These are phyloP conservation scores for Trichomonascus vanleenenianus DNA, from an alignment of 805 yeast genomes.

Conservation along the genomic window DNA sequence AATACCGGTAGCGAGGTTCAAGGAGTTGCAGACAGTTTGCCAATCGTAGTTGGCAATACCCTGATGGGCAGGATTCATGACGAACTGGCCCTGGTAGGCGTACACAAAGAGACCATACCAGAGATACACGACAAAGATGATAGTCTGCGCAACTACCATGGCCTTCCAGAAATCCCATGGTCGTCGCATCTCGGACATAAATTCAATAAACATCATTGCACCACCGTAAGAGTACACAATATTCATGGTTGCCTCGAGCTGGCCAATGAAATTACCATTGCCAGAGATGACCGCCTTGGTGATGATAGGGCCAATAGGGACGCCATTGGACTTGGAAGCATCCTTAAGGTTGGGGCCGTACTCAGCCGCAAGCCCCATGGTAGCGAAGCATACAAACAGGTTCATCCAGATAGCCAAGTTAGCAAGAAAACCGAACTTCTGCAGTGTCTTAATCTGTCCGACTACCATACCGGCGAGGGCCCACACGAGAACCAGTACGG, in stretches of 20 bases:
- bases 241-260: conserved; percentile 35
- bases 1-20: conserved; percentile 33
- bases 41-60: conserved; percentile 32
- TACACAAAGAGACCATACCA: conserved; percentile 38
- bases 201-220: conserved; percentile 41
- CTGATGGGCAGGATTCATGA: conserved; percentile 38
- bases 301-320: conserved; percentile 15
- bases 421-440: conserved; percentile 35
- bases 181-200: conserved; percentile 41
- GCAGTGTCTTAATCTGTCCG: conserved; percentile 36
- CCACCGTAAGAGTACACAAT: conserved; percentile 46
- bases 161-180: conserved; percentile 45
- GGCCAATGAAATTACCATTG: conserved; percentile 21
- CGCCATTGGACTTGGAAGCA: conserved; percentile 11
- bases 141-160: conserved; percentile 34
- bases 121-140: conserved; percentile 35
- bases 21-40: conserved; percentile 34
- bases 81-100: conserved; percentile 39
- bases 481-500: conserved; percentile 37
- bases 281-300: conserved; percentile 26
- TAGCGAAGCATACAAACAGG: conserved; percentile 35
- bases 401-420: conserved; percentile 42
- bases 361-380: conserved; percentile 36
- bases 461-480: conserved; percentile 37
- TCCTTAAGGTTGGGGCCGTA: conserved; percentile 29